Conservation (phyloP, 1,284 basidiomycete genomes). For the Inonotus obliquus region DNA sequence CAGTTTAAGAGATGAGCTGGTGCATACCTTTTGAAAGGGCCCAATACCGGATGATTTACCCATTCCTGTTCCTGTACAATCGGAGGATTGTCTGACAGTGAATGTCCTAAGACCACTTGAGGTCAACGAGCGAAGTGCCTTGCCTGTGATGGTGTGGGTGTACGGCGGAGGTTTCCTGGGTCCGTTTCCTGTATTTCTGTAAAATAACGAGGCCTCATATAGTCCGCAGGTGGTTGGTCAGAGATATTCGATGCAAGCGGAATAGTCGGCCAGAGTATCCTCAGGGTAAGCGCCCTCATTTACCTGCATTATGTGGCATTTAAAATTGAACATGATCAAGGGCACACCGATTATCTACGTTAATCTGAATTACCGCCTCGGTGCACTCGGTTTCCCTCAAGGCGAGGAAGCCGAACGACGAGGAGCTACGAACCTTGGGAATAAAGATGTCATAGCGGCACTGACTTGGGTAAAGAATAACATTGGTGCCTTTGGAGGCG, state of each 20-base stretch:
- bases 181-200: not conserved
- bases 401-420: constrained; percentile 38
- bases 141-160: constrained; percentile 38
- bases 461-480: constrained; percentile 46
- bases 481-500: constrained; percentile 44
- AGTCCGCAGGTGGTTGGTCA: constrained; percentile 28
- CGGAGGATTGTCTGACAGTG: constrained; percentile 46
- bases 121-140: constrained; percentile 11
- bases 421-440: constrained; percentile 39
- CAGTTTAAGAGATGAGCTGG: not conserved
- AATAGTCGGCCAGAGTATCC: constrained; percentile 41
- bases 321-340: constrained; percentile 11
- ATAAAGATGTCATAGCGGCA: constrained; percentile 40
- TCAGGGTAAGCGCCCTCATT: constrained; percentile 34
- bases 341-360: constrained; percentile 50
- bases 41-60: not conserved
- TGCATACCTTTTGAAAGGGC: not conserved
- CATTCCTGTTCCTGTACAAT: not conserved
- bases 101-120: constrained; percentile 42
- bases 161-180: constrained; percentile 25
- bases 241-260: constrained; percentile 36
- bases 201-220: not conserved
- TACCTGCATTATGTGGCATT: not conserved
- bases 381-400: constrained; percentile 45
- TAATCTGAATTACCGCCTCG: constrained; percentile 50